A percentile compares a stretch with the other conserved stretches of the same genome.
These are phyloP conservation scores for Penicillium samsonianum DNA, from an alignment of 495 filamentous ascomycete genomes.

Conservation along the genomic window DNA sequence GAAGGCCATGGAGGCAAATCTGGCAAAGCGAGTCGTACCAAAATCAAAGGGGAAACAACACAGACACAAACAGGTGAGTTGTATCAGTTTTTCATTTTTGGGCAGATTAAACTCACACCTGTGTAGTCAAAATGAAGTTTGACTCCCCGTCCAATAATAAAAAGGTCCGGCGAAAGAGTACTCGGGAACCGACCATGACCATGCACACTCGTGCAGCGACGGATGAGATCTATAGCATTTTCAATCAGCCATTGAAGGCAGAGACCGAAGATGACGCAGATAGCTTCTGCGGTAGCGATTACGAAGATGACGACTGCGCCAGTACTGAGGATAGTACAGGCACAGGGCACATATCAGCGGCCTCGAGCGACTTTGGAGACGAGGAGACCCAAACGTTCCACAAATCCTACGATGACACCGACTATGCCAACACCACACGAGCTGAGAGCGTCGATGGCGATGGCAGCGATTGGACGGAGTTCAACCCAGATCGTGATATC, in stretches of 20 bases:
- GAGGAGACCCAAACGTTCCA: conserved; percentile 55
- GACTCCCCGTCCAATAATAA: conserved; percentile 77
- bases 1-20: conserved; percentile 37
- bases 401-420: conserved; percentile 44
- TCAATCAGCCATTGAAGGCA: conserved; percentile 82
- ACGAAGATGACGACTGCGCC: conserved; percentile 74
- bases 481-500: conserved; percentile 72
- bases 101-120: conserved; percentile 22
- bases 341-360: conserved; percentile 64
- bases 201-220: conserved; percentile 92
- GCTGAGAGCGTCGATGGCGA: conserved; percentile 59
- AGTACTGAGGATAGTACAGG: conserved; percentile 81
- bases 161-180: conserved; percentile 74
- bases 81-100: not conserved
- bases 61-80: conserved; percentile 73
- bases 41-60: conserved; percentile 62
- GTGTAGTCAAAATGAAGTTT: conserved; percentile 83
- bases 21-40: conserved; percentile 62
- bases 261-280: conserved; percentile 46
- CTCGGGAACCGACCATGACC: conserved; percentile 90
- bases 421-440: conserved; percentile 46
- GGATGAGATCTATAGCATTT: conserved; percentile 95
- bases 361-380: conserved; percentile 65
- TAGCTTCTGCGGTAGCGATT: conserved; percentile 53
- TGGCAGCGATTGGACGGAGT: conserved; percentile 76